phyloP scores from a whole-genome alignment of 352 stramenopile genomes.

The Achlya hypogyna region DNA sequence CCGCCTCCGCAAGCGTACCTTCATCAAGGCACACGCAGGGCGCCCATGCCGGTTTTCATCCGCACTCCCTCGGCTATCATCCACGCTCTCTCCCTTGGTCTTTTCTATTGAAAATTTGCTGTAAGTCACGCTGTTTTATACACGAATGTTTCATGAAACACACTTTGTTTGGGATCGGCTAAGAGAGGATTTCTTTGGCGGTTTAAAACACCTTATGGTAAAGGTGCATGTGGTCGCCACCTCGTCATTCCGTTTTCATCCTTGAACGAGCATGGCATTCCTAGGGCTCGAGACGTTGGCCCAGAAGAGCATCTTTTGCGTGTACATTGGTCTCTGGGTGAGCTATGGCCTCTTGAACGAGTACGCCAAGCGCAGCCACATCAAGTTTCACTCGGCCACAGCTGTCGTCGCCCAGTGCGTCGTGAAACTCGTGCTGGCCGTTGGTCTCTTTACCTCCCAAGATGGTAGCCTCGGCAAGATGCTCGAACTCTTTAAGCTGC shows the following conservation, averaged over 20 bases:
- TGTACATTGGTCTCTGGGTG: conserved; percentile 74
- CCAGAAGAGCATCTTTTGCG: conserved; percentile 64
- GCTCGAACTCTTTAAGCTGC: conserved; percentile 21
- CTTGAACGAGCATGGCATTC: conserved; percentile 22
- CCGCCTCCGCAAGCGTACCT: too few relatives aligned
- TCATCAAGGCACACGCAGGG: too few relatives aligned
- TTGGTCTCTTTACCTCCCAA: conserved; percentile 42
- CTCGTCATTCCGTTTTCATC: not conserved
- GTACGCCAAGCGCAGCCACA: conserved; percentile 52
- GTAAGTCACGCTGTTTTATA: too few relatives aligned
- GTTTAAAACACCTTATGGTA: not conserved
- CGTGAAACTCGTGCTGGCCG: conserved; percentile 57
- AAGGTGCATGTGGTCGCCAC: not conserved
- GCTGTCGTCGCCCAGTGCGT: conserved; percentile 68
- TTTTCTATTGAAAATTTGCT: too few relatives aligned
- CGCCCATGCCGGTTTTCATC: too few relatives aligned
- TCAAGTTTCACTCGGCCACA: conserved; percentile 64
- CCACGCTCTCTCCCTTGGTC: too few relatives aligned
- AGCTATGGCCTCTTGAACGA: conserved; percentile 71
- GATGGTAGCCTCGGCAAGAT: not conserved
- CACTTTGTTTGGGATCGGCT: too few relatives aligned
- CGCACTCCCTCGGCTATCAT: too few relatives aligned
- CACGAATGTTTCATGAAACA: too few relatives aligned
- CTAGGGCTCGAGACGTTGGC: conserved; percentile 63
- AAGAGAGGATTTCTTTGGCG: too few relatives aligned